Conservation (phyloP, 78 protist genomes). For the Guillardia theta region DNA sequence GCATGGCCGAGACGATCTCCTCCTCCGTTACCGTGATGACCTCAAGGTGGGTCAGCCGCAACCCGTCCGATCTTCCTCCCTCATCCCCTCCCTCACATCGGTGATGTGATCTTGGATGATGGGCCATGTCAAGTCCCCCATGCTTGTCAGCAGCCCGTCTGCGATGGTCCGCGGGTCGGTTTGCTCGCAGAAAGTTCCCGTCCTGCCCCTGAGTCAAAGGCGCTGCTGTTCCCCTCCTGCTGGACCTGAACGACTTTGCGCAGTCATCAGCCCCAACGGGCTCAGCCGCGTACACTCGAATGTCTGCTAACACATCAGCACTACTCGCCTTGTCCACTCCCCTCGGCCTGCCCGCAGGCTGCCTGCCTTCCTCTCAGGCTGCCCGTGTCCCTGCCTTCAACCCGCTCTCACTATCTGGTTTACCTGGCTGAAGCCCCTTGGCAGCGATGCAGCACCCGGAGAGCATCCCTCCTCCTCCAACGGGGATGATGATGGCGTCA, state of each 20-base stretch:
- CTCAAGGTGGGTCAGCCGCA: not conserved
- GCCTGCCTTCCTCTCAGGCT: too few species aligned
- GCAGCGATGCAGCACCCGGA: slow-evolving; percentile 47
- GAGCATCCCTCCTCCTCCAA: slow-evolving; percentile 89
- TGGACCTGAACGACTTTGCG: not conserved
- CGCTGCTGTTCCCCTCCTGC: not conserved
- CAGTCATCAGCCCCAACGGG: slow-evolving; percentile 76
- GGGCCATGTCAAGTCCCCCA: slow-evolving; percentile 64
- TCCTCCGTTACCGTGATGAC: slow-evolving; percentile 69
- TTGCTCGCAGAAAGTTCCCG: not conserved
- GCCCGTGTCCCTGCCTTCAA: too few species aligned
- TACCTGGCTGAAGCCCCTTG: not conserved
- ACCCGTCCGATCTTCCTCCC: not conserved
- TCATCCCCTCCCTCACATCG: not conserved
- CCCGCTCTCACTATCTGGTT: too few species aligned
- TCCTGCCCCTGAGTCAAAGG: not conserved
- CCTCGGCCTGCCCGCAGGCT: too few species aligned
- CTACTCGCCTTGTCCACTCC: too few species aligned
- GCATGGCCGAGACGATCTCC: slow-evolving; percentile 71
- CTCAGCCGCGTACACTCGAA: slow-evolving; percentile 77
- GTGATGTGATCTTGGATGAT: not conserved
- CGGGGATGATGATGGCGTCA: slow-evolving; percentile 73
- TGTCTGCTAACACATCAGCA: slow-evolving; percentile 53
- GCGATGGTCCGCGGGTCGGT: slow-evolving; percentile 69
- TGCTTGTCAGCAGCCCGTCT: slow-evolving; percentile 72